Evolutionary conservation across 2,329 filamentous ascomycete species (phyloP).

Genomic region (Cephalotrichum gorgonifer): DNA sequence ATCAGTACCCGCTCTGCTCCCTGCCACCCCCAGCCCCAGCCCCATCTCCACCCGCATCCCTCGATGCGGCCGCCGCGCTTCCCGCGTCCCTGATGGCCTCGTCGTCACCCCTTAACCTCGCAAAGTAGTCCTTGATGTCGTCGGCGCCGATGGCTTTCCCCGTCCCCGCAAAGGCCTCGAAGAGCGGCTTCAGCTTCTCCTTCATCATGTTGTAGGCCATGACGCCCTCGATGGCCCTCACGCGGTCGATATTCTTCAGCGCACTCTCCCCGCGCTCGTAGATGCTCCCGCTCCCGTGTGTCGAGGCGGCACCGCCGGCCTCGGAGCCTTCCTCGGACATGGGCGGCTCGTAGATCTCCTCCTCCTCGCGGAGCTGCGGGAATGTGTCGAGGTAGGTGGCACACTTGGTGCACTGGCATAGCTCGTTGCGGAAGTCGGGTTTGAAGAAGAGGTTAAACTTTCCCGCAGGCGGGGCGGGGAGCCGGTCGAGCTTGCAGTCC

Average conservation of each 20-base stretch:
- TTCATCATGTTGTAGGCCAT: slow-evolving; percentile 98
- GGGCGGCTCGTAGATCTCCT: slow-evolving; percentile 88
- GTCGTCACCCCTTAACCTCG: slow-evolving; percentile 82
- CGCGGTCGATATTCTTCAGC: slow-evolving; percentile 82
- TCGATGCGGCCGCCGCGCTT: slow-evolving; percentile 32
- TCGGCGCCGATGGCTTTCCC: slow-evolving; percentile 83
- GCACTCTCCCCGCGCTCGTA: slow-evolving; percentile 89
- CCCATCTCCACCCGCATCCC: slow-evolving; percentile 15
- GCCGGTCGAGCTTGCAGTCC: slow-evolving; percentile 48
- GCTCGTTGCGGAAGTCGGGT: slow-evolving; percentile 63
- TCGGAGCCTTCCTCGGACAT: slow-evolving; percentile 57
- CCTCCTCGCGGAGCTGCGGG: slow-evolving; percentile 80
- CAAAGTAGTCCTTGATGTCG: slow-evolving; percentile 95
- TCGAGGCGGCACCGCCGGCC: slow-evolving; percentile 39
- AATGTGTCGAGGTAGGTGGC: slow-evolving; percentile 35
- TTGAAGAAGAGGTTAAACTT: slow-evolving; percentile 76
- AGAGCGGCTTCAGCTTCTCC: slow-evolving; percentile 89
- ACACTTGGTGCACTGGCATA: slow-evolving; percentile 78
- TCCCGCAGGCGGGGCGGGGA: slow-evolving; percentile 45
- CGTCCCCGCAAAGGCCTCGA: slow-evolving; percentile 88
- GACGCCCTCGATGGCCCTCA: slow-evolving; percentile 87
- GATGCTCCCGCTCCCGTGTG: slow-evolving; percentile 67
- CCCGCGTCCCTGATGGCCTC: slow-evolving; percentile 57
- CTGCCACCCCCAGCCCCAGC: slow-evolving; percentile 24
- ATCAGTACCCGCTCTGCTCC: slow-evolving; percentile 44